A percentile compares a stretch with the other conserved stretches of the same genome.
Evolutionary conservation across 2,329 filamentous ascomycete genomes (phyloP).

Genomic region (Fusarium chaquense): DNA sequence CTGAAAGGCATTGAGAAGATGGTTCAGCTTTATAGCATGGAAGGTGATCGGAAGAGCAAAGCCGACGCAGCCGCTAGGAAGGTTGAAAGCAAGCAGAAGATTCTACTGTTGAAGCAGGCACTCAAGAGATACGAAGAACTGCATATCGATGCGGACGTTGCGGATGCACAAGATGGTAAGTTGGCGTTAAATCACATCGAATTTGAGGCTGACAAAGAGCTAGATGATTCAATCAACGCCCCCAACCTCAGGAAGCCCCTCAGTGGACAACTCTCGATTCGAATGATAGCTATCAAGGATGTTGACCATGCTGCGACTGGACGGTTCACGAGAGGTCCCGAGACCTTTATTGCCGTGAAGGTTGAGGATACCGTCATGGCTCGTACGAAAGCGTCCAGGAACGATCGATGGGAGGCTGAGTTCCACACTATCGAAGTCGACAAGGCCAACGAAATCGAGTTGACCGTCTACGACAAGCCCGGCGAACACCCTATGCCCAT

Average conservation of each 20-base stretch:
- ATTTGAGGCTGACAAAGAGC: constrained; percentile 35
- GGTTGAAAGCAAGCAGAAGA: constrained; percentile 98
- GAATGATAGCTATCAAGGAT: constrained; percentile 89
- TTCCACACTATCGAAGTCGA: constrained; percentile 93
- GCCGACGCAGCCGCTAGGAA: constrained; percentile 89
- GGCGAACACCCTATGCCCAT: constrained; percentile 92
- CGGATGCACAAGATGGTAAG: constrained; percentile 84
- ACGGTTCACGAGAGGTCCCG: constrained; percentile 87
- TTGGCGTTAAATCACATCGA: constrained; percentile 11
- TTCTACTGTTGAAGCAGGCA: constrained; percentile 93
- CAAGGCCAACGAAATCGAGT: constrained; percentile 97
- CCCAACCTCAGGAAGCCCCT: constrained; percentile 97
- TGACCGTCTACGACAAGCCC: constrained; percentile 97
- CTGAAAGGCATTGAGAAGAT: constrained; percentile 99
- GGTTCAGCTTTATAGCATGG: constrained; percentile 97
- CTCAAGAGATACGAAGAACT: constrained; percentile 97
- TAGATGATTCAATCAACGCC: constrained; percentile 96
- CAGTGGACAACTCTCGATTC: constrained; percentile 87
- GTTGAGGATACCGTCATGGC: constrained; percentile 95
- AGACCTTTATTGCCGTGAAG: constrained; percentile 96
- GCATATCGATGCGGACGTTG: constrained; percentile 89
- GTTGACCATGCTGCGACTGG: constrained; percentile 91
- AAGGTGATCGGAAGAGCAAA: constrained; percentile 95
- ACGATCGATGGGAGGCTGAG: constrained; percentile 92
- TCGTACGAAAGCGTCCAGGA: constrained; percentile 85